These are phyloP conservation scores for Solidago caesia DNA, from an alignment of 129 eudicot genomes.

Conservation along the genomic window DNA sequence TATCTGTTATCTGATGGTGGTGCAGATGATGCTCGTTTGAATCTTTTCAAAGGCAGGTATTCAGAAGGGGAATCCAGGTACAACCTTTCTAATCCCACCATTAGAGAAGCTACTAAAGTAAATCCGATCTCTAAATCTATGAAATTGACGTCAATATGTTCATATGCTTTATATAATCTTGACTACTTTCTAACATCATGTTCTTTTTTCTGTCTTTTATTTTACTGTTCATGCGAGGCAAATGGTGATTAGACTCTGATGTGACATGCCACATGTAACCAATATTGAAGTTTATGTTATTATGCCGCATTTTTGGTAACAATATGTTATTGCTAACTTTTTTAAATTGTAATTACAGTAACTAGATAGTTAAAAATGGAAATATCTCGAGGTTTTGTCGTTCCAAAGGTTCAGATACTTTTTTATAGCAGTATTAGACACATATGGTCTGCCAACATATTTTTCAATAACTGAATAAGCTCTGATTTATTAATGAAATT, in stretches of 20 bases:
- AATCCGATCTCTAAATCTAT: constrained; percentile 20
- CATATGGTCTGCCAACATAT: too few species aligned
- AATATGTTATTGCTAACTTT: too few species aligned
- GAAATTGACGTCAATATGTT: constrained; percentile 2
- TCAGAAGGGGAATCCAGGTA: constrained; percentile 95
- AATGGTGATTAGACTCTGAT: not conserved
- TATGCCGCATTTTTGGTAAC: too few species aligned
- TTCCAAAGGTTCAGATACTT: too few species aligned
- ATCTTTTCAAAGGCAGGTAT: constrained; percentile 86
- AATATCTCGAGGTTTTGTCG: too few species aligned
- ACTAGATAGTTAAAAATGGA: too few species aligned
- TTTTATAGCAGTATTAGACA: too few species aligned
- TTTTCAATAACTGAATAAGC: too few species aligned
- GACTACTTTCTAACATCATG: not conserved
- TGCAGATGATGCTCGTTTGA: constrained; percentile 78
- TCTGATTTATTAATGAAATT: too few species aligned
- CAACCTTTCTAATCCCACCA: constrained; percentile 47
- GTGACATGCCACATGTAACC: not conserved
- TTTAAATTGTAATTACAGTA: too few species aligned
- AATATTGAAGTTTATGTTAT: not conserved
- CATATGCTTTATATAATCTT: constrained; percentile 4
- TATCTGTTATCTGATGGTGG: constrained; percentile 66
- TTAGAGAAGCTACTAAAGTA: constrained; percentile 58
- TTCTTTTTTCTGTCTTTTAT: not conserved
- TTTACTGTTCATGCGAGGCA: not conserved